Base-by-base conservation (phyloP, 768 basidiomycete genomes). In the Rhodotorula graminis region DNA sequence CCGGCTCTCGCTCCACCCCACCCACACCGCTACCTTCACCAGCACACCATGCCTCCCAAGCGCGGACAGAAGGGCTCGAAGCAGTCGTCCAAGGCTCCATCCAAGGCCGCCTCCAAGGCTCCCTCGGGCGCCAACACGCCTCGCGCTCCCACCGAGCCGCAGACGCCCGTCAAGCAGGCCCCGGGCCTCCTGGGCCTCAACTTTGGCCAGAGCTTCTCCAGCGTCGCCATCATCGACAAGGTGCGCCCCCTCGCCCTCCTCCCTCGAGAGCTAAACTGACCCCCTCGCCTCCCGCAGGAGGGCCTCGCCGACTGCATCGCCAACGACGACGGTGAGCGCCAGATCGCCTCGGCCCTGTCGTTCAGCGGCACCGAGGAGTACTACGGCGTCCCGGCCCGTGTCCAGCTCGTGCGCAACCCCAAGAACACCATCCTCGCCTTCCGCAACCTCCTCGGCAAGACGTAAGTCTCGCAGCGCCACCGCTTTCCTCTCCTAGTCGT, bases 271-370 rank as follows among this genome's bases (percentile, higher is more conserved):
- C n/a, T n/a, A n/a, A n/a, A n/a, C 65, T 64, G 40, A 59, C 58
- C 23, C 21, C 16, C 37, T 65, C 65, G 61, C 9, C 61, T 61
- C 8, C 37, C 14, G 44, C 73, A 94, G 92, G 93, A 96, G 82
- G 91, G 91, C 21, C 84, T 90, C 44, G 89, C 94, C 56, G 91
- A 93, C 79, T 95, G 92, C 80, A 97, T 98, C 72, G 96, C 94
- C 11, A 98, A 97, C 80, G 94, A 98, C 80, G 95, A 98, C 80
- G 95, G 96, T 44, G 95, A 97, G 80, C 89, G 96, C 46, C 95
- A 99, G 83, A 98, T 99, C 78, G 93, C 93, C 0, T 92, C 91
- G 80, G 93, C 93, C 40, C 84, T 98, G 66, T 87, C 93, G 0
- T 98, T 95, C 81, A 69, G 67, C 64, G 72, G 75, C 11, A 27